These are phyloP conservation scores for Penicillium atrosanguineum DNA, from an alignment of 495 filamentous ascomycete genomes.

Conservation along the genomic window DNA sequence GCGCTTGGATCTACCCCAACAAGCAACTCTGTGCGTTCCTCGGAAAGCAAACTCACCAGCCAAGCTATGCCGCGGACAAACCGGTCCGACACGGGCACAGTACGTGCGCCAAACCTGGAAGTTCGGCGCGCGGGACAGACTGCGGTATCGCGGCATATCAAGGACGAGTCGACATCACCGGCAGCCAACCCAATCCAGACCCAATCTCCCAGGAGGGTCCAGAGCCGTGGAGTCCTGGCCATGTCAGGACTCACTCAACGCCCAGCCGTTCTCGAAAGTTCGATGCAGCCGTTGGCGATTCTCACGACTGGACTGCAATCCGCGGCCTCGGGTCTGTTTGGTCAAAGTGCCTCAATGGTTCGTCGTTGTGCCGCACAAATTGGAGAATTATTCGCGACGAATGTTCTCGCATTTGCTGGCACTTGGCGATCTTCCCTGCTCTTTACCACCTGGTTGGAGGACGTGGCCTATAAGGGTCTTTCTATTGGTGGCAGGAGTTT, in stretches of 20 bases:
- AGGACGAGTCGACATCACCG: background rate
- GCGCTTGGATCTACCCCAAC: slow-evolving; percentile 1
- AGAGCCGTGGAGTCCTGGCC: background rate
- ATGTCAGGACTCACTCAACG: background rate
- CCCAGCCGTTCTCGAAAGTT: background rate
- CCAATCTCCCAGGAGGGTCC: background rate
- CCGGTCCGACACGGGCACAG: background rate
- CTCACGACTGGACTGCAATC: background rate
- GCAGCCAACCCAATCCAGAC: background rate
- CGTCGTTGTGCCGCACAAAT: background rate
- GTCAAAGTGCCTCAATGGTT: background rate
- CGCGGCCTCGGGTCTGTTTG: background rate
- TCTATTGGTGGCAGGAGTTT: slow-evolving; percentile 10
- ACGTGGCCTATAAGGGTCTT: slow-evolving; percentile 4
- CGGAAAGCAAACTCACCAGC: background rate
- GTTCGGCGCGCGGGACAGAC: background rate
- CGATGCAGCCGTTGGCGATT: background rate
- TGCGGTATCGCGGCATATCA: background rate
- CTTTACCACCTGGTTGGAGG: slow-evolving; percentile 4
- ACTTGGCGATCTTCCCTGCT: slow-evolving; percentile 7
- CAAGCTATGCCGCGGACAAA: background rate
- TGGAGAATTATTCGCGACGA: slow-evolving; percentile 7
- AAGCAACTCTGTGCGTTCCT: background rate
- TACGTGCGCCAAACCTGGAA: background rate
- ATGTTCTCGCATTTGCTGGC: slow-evolving; percentile 10